Evolutionary conservation across 257 asterid genomes (phyloP).

Genomic region (Plantago ovata): DNA sequence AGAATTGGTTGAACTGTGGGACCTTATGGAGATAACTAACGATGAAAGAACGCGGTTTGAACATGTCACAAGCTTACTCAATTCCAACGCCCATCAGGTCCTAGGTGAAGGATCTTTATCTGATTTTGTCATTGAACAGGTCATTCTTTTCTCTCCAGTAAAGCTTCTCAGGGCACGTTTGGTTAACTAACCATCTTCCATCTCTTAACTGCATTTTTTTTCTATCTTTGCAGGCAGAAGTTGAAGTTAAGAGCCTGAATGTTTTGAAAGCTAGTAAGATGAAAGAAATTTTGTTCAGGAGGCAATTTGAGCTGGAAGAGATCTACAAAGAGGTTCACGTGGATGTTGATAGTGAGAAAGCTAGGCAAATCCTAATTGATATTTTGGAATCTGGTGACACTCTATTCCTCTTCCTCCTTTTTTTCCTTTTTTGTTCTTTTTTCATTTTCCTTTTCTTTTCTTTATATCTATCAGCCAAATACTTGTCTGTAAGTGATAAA

Average conservation of each 20-base stretch:
- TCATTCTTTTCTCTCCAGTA: slow-evolving; percentile 22
- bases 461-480: background rate
- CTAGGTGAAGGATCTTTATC: slow-evolving; percentile 55
- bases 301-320: slow-evolving; percentile 70
- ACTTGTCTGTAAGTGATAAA: too few species aligned
- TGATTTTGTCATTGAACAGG: slow-evolving; percentile 59
- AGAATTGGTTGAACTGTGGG: slow-evolving; percentile 58
- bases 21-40: slow-evolving; percentile 50
- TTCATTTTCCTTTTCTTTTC: background rate
- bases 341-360: slow-evolving; percentile 55
- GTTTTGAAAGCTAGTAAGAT: slow-evolving; percentile 59
- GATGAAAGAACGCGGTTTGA: slow-evolving; percentile 53
- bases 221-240: slow-evolving; percentile 44
- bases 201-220: slow-evolving; percentile 16
- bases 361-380: slow-evolving; percentile 37
- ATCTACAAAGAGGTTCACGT: slow-evolving; percentile 55
- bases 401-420: slow-evolving; percentile 3
- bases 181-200: slow-evolving; percentile 8
- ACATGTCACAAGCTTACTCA: slow-evolving; percentile 41
- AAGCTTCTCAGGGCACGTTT: background rate
- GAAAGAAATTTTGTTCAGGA: slow-evolving; percentile 67
- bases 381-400: slow-evolving; percentile 55
- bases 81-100: slow-evolving; percentile 38
- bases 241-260: slow-evolving; percentile 55
- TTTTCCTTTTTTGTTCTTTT: background rate